A percentile compares a stretch with the other conserved stretches of the same genome.
Conservation (phyloP, 2,329 filamentous ascomycete species). For the Talaromyces sp. region DNA sequence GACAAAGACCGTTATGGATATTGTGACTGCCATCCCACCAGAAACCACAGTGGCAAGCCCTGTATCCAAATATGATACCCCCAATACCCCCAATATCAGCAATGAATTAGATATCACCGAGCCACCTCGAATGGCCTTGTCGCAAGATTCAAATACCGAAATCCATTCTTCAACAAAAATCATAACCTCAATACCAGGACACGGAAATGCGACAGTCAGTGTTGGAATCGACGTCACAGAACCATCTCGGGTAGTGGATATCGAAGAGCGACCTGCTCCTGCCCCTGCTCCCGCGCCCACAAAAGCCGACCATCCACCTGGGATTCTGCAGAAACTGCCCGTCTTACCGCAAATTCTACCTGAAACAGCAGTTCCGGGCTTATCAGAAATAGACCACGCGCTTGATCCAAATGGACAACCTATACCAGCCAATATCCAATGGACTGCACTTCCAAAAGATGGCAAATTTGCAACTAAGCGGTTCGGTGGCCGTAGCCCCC, state of each 20-base stretch:
- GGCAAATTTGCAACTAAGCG: slow-evolving; percentile 25
- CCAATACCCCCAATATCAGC: not conserved
- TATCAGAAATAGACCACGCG: slow-evolving; percentile 11
- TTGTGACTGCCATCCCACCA: not conserved
- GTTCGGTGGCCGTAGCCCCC: slow-evolving; percentile 36
- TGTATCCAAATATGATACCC: slow-evolving; percentile 11
- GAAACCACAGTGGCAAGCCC: slow-evolving; percentile 13
- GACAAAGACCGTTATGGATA: slow-evolving; percentile 12
- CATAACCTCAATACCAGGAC: not conserved
- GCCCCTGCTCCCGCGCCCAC: not conserved
- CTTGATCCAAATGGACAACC: slow-evolving; percentile 5
- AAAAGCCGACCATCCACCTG: not conserved
- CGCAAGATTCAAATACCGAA: not conserved
- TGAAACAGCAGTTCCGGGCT: slow-evolving; percentile 11
- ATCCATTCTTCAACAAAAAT: not conserved
- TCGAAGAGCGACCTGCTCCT: slow-evolving; percentile 8
- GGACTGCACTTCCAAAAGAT: slow-evolving; percentile 27
- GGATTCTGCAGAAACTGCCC: not conserved
- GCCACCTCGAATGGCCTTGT: not conserved
- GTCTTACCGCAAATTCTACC: slow-evolving; percentile 13
- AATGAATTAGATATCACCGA: not conserved
- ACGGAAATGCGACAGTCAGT: not conserved
- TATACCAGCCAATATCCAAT: slow-evolving; percentile 12
- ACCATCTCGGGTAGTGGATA: not conserved
- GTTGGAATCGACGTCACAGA: not conserved